Evolutionary conservation across 345 rosid species (phyloP).

Genomic region (Eucalyptus dawsonii): DNA sequence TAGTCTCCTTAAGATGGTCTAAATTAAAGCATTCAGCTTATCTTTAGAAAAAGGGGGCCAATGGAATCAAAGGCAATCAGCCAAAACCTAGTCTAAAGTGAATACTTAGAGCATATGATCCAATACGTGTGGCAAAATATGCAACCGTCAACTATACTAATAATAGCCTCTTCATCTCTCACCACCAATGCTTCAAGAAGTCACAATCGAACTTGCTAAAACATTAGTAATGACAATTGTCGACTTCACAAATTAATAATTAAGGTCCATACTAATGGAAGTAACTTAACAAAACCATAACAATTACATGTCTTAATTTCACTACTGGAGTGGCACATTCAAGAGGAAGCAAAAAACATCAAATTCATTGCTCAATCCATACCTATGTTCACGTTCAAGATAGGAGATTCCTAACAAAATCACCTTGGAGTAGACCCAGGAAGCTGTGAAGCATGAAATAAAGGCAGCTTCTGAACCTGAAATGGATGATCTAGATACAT

Average conservation of each 20-base stretch:
- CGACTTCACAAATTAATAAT: not conserved
- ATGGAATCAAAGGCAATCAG: not conserved
- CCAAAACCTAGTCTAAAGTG: not conserved
- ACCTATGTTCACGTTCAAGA: conserved; percentile 79
- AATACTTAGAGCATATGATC: not conserved
- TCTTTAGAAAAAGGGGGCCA: not conserved
- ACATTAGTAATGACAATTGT: not conserved
- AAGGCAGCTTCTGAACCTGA: conserved; percentile 9
- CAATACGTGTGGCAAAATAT: not conserved
- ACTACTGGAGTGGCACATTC: not conserved
- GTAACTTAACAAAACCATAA: not conserved
- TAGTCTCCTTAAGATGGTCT: not conserved
- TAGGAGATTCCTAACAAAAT: conserved; percentile 70
- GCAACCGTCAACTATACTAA: not conserved
- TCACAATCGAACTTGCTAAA: not conserved
- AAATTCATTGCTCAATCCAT: not conserved
- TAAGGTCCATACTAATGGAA: not conserved
- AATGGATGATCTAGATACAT: conserved; percentile 9
- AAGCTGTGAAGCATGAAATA: conserved; percentile 43
- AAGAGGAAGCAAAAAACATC: not conserved
- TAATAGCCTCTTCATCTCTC: not conserved
- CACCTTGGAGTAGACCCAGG: conserved; percentile 87
- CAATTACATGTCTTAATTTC: not conserved
- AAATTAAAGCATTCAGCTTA: not conserved
- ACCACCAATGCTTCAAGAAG: not conserved